phyloP scores from a whole-genome alignment of 345 rosid species.

The Corchorus capsularis region DNA sequence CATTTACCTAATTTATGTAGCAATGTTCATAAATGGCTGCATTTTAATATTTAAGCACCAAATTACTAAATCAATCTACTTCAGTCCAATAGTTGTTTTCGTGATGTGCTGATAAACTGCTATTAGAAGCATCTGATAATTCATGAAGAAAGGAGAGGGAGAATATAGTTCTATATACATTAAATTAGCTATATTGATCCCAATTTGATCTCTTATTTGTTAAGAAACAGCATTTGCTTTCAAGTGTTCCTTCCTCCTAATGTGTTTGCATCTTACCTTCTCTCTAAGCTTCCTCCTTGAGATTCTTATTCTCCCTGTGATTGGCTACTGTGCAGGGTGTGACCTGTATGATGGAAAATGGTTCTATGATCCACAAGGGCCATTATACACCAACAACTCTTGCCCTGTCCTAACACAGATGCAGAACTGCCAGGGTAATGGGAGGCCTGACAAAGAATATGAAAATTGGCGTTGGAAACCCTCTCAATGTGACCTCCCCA shows the following conservation, averaged over 20 bases:
- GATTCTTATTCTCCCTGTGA: slow-evolving; percentile 21
- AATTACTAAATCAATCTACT: no score
- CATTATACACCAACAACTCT: slow-evolving; percentile 83
- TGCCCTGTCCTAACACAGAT: slow-evolving; percentile 92
- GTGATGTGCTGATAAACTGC: not conserved
- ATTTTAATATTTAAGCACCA: not conserved
- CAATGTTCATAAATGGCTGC: not conserved
- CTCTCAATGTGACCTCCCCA: slow-evolving; percentile 78
- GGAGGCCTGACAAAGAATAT: slow-evolving; percentile 88
- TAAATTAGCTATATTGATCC: no score
- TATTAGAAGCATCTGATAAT: not conserved
- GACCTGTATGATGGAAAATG: slow-evolving; percentile 82
- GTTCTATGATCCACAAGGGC: slow-evolving; percentile 82
- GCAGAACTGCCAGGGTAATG: slow-evolving; percentile 99
- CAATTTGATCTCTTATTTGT: not conserved
- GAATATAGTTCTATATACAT: no score
- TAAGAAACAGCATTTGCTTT: not conserved
- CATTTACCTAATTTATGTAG: not conserved
- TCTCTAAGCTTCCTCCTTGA: not conserved
- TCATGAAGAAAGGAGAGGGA: not conserved
- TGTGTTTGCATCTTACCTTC: not conserved
- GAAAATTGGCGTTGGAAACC: slow-evolving; percentile 99
- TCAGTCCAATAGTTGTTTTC: not conserved
- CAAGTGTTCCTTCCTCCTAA: not conserved
- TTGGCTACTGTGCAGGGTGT: slow-evolving; percentile 56